Evolutionary conservation across 2,329 filamentous ascomycete genomes (phyloP).

Genomic region (Ophiobolus disseminans): DNA sequence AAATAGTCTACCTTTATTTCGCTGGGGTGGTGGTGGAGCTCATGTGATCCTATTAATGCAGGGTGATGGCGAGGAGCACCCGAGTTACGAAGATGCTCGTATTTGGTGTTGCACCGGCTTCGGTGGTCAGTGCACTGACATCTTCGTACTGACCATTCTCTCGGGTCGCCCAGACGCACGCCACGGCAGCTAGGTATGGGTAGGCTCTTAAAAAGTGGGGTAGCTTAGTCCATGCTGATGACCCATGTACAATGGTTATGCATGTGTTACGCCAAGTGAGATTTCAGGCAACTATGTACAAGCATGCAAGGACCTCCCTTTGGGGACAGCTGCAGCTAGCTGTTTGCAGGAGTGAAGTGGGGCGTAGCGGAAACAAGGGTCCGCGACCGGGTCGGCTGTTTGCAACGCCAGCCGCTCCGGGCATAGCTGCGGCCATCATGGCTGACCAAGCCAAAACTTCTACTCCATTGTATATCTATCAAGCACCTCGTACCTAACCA

Average conservation of each 20-base stretch:
- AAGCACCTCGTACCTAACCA: neutral
- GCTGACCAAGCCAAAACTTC: neutral
- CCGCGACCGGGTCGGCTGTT: too few relatives aligned
- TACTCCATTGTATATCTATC: conserved; percentile 1
- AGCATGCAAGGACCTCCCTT: too few relatives aligned
- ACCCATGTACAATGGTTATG: neutral
- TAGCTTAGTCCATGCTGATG: neutral
- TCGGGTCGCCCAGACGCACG: too few relatives aligned
- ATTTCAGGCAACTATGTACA: neutral
- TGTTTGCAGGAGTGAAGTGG: neutral
- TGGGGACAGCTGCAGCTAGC: too few relatives aligned
- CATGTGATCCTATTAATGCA: neutral
- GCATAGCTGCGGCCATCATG: neutral
- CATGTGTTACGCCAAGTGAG: neutral
- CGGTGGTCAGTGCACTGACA: too few relatives aligned
- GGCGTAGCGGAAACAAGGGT: neutral
- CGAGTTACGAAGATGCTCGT: too few relatives aligned
- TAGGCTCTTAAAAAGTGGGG: neutral
- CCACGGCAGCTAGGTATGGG: too few relatives aligned
- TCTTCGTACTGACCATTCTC: too few relatives aligned
- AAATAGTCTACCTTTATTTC: too few relatives aligned
- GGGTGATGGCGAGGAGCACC: too few relatives aligned
- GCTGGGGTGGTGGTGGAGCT: too few relatives aligned
- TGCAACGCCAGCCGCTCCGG: neutral
- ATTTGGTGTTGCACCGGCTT: too few relatives aligned